phyloP scores from a whole-genome alignment of 2,329 filamentous ascomycete species.

The Fusarium sp. region DNA sequence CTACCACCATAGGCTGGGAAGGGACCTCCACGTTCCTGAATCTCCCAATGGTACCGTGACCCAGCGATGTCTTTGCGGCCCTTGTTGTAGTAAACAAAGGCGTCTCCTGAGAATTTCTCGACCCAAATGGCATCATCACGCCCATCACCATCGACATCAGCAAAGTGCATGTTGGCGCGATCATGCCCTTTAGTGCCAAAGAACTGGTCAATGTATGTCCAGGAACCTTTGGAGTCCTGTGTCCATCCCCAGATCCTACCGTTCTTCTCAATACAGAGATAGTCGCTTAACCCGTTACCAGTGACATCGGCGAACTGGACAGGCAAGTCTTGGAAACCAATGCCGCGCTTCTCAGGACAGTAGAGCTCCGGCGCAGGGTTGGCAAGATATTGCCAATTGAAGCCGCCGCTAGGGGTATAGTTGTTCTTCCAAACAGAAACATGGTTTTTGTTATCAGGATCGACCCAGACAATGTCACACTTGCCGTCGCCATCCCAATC shows the following conservation, averaged over 20 bases:
- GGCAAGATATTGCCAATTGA: constrained; percentile 2
- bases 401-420: not conserved
- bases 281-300: constrained; percentile 49
- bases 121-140: constrained; percentile 53
- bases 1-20: not conserved
- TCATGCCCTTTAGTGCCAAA: constrained; percentile 40
- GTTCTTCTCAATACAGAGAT: constrained; percentile 51
- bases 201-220: constrained; percentile 26
- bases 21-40: constrained; percentile 26
- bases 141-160: constrained; percentile 57
- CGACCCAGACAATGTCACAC: constrained; percentile 53
- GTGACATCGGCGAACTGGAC: constrained; percentile 52
- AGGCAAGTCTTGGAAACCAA: constrained; percentile 47
- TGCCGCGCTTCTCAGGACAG: constrained; percentile 27
- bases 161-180: constrained; percentile 54
- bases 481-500: constrained; percentile 58
- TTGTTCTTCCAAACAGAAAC: constrained; percentile 4
- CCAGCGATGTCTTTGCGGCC: not conserved
- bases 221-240: constrained; percentile 39
- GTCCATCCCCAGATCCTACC: constrained; percentile 45
- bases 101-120: constrained; percentile 54
- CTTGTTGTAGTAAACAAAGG: constrained; percentile 27
- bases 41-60: not conserved
- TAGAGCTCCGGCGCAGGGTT: constrained; percentile 30
- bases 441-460: constrained; percentile 25